Evolutionary conservation across 306 rosid species (phyloP).

Genomic region (Prunus salicina): DNA sequence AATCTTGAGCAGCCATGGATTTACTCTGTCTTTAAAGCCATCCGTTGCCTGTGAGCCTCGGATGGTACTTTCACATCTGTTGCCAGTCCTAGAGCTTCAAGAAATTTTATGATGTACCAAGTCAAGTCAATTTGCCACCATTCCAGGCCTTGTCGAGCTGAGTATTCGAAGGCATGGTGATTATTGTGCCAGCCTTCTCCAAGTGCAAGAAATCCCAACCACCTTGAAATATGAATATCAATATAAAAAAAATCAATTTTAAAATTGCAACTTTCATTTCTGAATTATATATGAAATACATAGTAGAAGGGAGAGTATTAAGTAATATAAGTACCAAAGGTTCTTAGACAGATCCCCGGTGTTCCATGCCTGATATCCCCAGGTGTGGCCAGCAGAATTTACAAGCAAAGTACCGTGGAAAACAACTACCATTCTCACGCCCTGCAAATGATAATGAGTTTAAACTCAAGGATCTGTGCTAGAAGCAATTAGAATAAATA

Average conservation of each 20-base stretch:
- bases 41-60: conserved; percentile 49
- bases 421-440: conserved; percentile 65
- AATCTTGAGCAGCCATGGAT: too few species aligned
- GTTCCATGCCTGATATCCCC: conserved; percentile 76
- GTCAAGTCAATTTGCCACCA: conserved; percentile 94
- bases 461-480: neutral
- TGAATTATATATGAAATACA: too few species aligned
- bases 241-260: neutral
- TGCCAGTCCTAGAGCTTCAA: conserved; percentile 74
- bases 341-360: conserved; percentile 80
- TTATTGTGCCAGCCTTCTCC: conserved; percentile 97
- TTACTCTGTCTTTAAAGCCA: conserved; percentile 28
- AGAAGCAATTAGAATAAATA: too few species aligned
- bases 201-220: conserved; percentile 71
- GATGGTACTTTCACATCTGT: conserved; percentile 67
- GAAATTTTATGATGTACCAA: conserved; percentile 62
- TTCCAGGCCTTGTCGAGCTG: conserved; percentile 82
- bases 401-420: conserved; percentile 77
- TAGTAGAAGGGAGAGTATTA: too few species aligned
- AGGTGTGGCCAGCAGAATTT: conserved; percentile 87
- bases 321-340: conserved; percentile 44
- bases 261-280: too few species aligned
- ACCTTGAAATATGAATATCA: conserved; percentile 29
- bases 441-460: conserved; percentile 37
- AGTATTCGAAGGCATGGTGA: conserved; percentile 89